These are phyloP conservation scores for Wickerhamomyces ciferrii DNA, from an alignment of 805 yeast genomes.

Conservation along the genomic window DNA sequence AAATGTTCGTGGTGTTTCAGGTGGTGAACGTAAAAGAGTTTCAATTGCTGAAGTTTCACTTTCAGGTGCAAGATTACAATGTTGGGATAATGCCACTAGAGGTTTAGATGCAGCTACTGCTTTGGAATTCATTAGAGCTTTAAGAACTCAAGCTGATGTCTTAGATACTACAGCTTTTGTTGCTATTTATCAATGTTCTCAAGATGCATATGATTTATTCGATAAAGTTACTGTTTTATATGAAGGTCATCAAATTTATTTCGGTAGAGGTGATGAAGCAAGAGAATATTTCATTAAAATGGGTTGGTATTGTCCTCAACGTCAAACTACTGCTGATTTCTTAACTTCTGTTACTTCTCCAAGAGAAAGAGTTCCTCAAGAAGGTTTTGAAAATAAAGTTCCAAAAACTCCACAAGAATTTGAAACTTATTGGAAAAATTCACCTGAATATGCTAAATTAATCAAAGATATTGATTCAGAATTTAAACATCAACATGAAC, in stretches of 20 bases:
- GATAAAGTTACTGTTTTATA: slow-evolving; percentile 45
- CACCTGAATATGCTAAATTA: slow-evolving; percentile 32
- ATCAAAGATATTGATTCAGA: slow-evolving; percentile 37
- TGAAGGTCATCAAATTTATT: slow-evolving; percentile 49
- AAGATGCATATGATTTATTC: slow-evolving; percentile 44
- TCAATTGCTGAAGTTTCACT: slow-evolving; percentile 55
- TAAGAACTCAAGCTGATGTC: slow-evolving; percentile 43
- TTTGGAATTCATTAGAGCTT: slow-evolving; percentile 44
- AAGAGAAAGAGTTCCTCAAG: slow-evolving; percentile 34
- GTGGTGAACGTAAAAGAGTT: slow-evolving; percentile 69
- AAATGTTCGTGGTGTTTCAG: slow-evolving; percentile 60
- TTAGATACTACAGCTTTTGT: slow-evolving; percentile 44
- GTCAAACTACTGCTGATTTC: slow-evolving; percentile 54
- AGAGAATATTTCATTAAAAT: slow-evolving; percentile 39
- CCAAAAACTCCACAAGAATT: slow-evolving; percentile 49
- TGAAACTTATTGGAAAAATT: slow-evolving; percentile 37
- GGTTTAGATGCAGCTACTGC: slow-evolving; percentile 60
- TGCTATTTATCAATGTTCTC: slow-evolving; percentile 52
- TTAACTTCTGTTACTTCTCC: slow-evolving; percentile 49
- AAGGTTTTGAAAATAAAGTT: slow-evolving; percentile 38
- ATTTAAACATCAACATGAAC: slow-evolving; percentile 5
- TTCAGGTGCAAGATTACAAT: slow-evolving; percentile 39
- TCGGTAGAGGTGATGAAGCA: slow-evolving; percentile 37
- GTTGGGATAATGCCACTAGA: slow-evolving; percentile 56
- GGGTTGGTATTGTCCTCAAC: slow-evolving; percentile 48